Evolutionary conservation across 164 flowering plant genomes (phyloP).

Genomic region (Tinospora cordifolia): DNA sequence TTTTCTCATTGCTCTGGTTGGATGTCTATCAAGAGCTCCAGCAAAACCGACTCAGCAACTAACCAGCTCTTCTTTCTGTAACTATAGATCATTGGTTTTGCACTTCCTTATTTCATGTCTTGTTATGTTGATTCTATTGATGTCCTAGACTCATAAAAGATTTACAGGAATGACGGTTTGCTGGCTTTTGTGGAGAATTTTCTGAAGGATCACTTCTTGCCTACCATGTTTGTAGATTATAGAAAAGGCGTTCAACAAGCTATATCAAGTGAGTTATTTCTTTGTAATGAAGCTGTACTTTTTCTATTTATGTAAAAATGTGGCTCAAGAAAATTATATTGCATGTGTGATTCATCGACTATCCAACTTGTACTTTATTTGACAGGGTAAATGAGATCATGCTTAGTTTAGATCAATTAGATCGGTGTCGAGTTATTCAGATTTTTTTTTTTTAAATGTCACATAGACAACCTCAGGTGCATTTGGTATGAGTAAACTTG

Average conservation of each 20-base stretch:
- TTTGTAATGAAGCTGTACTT: slow-evolving; percentile 1
- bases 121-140: slow-evolving; percentile 5
- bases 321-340: not conserved
- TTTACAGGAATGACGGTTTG: slow-evolving; percentile 89
- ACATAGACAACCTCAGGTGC: too few relatives aligned
- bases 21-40: not conserved
- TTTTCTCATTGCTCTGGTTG: not conserved
- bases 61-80: not conserved
- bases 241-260: slow-evolving; percentile 97
- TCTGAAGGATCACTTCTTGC: slow-evolving; percentile 92
- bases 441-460: too few relatives aligned
- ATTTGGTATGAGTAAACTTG: too few relatives aligned
- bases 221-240: slow-evolving; percentile 94
- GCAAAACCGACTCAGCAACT: not conserved
- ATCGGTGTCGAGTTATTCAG: too few relatives aligned
- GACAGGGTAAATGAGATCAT: too few relatives aligned
- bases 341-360: not conserved
- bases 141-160: too few relatives aligned
- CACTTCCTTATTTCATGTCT: slow-evolving; percentile 1
- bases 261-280: slow-evolving; percentile 77
- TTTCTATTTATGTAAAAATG: not conserved
- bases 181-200: slow-evolving; percentile 93
- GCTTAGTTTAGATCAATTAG: too few relatives aligned
- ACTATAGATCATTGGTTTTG: not conserved
- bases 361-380: too few relatives aligned